phyloP scores from a whole-genome alignment of 2,329 filamentous ascomycete genomes.

The Tetracladium maxilliforme region DNA sequence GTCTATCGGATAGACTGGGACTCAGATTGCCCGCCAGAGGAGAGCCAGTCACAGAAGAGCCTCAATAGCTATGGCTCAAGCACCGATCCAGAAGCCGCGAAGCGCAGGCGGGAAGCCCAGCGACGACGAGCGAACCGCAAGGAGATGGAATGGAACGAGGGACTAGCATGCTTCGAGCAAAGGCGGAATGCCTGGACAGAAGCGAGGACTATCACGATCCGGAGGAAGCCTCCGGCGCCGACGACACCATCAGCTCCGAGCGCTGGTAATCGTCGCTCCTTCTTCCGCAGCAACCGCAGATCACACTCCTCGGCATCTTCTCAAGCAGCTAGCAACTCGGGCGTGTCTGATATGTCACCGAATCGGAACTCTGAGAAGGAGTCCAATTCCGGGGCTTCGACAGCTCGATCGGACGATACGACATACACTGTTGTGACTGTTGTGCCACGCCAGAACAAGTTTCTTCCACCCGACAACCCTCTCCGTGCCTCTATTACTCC shows the following conservation, averaged over 20 bases:
- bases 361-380: background rate
- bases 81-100: conserved; percentile 39
- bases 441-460: background rate
- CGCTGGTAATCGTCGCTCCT: conserved; percentile 11
- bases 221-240: conserved; percentile 26
- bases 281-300: conserved; percentile 19
- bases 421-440: background rate
- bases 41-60: conserved; percentile 28
- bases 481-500: conserved; percentile 67
- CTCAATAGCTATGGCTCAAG: conserved; percentile 24
- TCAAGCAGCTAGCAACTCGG: conserved; percentile 5
- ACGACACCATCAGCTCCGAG: conserved; percentile 15
- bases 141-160: conserved; percentile 66
- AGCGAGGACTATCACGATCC: conserved; percentile 44
- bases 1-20: conserved; percentile 37
- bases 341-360: background rate
- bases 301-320: conserved; percentile 7
- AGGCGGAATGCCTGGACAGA: conserved; percentile 77
- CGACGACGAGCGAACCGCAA: conserved; percentile 29
- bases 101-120: no score
- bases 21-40: conserved; percentile 33
- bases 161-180: conserved; percentile 64
- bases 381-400: background rate
- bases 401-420: conserved; percentile 4
- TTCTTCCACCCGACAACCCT: conserved; percentile 59